Conservation (phyloP, 176 grass and related monocot species). For the Juncus effusus region DNA sequence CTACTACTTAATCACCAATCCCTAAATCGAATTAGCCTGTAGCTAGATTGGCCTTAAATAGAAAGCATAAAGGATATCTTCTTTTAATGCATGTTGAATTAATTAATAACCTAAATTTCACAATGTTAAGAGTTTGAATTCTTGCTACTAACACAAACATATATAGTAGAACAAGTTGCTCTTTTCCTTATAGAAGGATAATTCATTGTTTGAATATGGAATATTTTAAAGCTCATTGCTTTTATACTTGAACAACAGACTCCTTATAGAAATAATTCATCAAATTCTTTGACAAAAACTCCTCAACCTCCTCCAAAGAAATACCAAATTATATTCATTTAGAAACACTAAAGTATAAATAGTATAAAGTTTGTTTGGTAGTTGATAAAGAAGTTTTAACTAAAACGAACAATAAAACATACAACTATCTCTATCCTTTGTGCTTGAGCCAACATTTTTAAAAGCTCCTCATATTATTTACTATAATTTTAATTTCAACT, state of each 20-base stretch:
- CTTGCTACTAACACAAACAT: not conserved
- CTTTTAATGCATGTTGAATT: no score
- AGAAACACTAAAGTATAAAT: slow-evolving; percentile 12
- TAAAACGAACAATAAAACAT: not conserved
- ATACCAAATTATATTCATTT: slow-evolving; percentile 20
- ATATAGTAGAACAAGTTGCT: not conserved
- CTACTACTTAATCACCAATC: no score
- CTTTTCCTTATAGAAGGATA: not conserved
- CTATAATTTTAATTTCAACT: not conserved
- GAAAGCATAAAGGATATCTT: no score
- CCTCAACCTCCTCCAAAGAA: slow-evolving; percentile 1
- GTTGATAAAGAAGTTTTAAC: slow-evolving; percentile 30
- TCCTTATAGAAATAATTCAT: no score
- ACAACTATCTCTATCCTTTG: not conserved
- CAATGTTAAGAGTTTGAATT: no score
- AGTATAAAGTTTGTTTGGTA: slow-evolving; percentile 27
- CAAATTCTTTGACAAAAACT: slow-evolving; percentile 14
- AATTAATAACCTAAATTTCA: no score
- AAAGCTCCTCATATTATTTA: not conserved
- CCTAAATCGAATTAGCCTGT: no score
- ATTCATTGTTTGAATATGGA: no score
- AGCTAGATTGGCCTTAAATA: no score
- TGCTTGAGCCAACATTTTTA: not conserved
- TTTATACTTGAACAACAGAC: no score
- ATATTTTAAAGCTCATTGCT: no score